Base-by-base conservation (phyloP, 257 asterid genomes). In the Forsythia viridissima region DNA sequence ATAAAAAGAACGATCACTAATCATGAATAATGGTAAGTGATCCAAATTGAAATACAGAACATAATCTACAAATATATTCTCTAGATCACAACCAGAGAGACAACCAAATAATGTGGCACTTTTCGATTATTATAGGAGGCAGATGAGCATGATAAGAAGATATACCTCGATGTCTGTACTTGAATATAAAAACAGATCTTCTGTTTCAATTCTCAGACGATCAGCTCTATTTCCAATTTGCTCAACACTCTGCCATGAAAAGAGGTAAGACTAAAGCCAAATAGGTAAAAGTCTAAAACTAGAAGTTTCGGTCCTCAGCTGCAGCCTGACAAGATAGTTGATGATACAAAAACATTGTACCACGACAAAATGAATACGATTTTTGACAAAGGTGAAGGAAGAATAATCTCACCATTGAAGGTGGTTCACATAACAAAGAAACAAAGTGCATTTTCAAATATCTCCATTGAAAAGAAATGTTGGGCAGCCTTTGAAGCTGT, bases 181-280 rank as follows among this genome's bases (percentile, higher is more conserved):
- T 38, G 99, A 86, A 80, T 88, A 85, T 79, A 96, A 86, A 85
- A 76, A 96, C 73, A 93, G 89, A 71, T 87, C 92, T 70, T 82
- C 90, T 30, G 95, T 74, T 68, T 80, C 86, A 84, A 93, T 91
- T 79, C 79, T 72, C 89, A 92, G 87, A 78, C 99, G 97, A 75
- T 89, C 94, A 81, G 98, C 98, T 87, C 98, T 89, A 77, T 91
- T 87, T 67, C 93, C 97, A 85, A 96, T 94, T 88, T 92, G 99
- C 83, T 93, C 98, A 81, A 96, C 88, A 84, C 99, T 96, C 98
- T 96, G 92, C 72, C 81, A 81, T 57, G 76, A 76, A 76, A 82
- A 55, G 55, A 76, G 80, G 21, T 43, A 75, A 48, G 72, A 74
- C 11, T 21, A 75, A 65, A 30, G 21, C 48, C 43, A 41, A 52